Conservation (phyloP, 163 green algal species). For the Prototheca wickerhamii region DNA sequence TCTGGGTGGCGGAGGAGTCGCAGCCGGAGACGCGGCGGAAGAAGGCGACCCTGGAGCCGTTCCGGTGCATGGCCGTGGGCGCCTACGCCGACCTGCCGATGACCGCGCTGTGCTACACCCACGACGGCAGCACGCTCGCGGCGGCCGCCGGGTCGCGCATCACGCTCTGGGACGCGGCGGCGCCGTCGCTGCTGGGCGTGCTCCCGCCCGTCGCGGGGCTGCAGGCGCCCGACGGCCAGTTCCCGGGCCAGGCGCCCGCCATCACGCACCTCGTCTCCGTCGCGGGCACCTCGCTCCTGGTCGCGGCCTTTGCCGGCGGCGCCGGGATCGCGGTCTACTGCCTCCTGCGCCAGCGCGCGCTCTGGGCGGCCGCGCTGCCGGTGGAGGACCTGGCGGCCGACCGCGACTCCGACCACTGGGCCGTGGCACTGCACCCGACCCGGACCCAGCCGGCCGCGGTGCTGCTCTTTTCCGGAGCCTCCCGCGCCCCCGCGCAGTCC, state of each 20-base stretch:
- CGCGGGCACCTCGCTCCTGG: constrained; percentile 43
- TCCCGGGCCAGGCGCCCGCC: not conserved
- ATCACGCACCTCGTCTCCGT: constrained; percentile 45
- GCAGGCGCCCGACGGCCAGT: not conserved
- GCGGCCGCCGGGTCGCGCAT: constrained; percentile 34
- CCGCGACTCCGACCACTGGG: constrained; percentile 24
- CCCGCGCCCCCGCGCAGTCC: constrained; percentile 17
- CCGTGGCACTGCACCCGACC: constrained; percentile 19
- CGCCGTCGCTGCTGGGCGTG: constrained; percentile 30
- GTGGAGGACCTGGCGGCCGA: constrained; percentile 36
- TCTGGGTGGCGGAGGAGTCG: not conserved
- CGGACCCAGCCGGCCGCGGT: constrained; percentile 19
- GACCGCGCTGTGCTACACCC: constrained; percentile 42
- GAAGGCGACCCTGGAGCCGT: not conserved
- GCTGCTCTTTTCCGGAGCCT: constrained; percentile 37
- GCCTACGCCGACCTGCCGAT: constrained; percentile 24
- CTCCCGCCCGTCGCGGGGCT: constrained; percentile 27
- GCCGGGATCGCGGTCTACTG: constrained; percentile 55
- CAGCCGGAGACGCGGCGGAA: too few relatives aligned
- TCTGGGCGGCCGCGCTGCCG: constrained; percentile 37
- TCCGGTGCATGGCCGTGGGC: not conserved
- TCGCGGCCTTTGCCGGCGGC: constrained; percentile 14
- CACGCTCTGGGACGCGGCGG: constrained; percentile 54
- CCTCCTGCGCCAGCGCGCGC: constrained; percentile 44
- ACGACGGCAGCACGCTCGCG: constrained; percentile 64